These are phyloP conservation scores for Gyromitra esculenta DNA, from an alignment of 2,329 filamentous ascomycete genomes.

Conservation along the genomic window DNA sequence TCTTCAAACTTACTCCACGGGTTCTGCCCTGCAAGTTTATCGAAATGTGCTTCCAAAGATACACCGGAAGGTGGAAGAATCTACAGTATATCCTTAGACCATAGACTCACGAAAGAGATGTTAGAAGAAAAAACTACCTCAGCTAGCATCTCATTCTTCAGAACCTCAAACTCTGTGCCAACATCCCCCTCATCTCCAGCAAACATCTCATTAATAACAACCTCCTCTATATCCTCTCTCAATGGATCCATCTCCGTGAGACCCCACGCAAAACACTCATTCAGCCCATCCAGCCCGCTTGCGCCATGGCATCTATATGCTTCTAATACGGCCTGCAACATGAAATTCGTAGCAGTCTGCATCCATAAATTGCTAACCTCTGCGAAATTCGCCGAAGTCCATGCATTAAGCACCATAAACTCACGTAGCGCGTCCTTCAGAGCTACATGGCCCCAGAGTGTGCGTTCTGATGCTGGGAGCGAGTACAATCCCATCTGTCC, in stretches of 20 bases:
- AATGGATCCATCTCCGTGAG: conserved; percentile 39
- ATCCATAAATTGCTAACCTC: conserved; percentile 50
- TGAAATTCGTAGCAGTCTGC: conserved; percentile 44
- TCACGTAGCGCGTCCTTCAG: conserved; percentile 52
- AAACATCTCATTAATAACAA: conserved; percentile 53
- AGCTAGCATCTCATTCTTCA: conserved; percentile 42
- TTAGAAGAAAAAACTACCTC: conserved; percentile 35
- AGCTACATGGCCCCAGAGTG: conserved; percentile 42
- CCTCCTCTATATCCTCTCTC: conserved; percentile 42
- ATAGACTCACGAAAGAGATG: neutral
- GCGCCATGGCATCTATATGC: conserved; percentile 52
- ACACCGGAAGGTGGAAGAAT: conserved; percentile 37
- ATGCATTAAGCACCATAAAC: conserved; percentile 52
- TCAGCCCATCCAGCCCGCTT: conserved; percentile 47
- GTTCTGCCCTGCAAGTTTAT: conserved; percentile 41
- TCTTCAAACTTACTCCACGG: conserved; percentile 52
- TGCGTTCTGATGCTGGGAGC: conserved; percentile 33
- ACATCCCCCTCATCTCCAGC: conserved; percentile 47
- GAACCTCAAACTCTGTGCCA: conserved; percentile 43
- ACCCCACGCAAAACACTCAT: conserved; percentile 54
- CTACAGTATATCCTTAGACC: conserved; percentile 26
- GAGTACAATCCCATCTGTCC: conserved; percentile 45
- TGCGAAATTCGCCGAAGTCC: conserved; percentile 41
- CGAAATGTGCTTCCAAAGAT: conserved; percentile 48
- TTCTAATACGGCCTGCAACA: conserved; percentile 53